Percentiles rank a stretch among this genome's conserved stretches.
Evolutionary conservation across 345 rosid genomes (phyloP).

Genomic region (Lepidium africanum): DNA sequence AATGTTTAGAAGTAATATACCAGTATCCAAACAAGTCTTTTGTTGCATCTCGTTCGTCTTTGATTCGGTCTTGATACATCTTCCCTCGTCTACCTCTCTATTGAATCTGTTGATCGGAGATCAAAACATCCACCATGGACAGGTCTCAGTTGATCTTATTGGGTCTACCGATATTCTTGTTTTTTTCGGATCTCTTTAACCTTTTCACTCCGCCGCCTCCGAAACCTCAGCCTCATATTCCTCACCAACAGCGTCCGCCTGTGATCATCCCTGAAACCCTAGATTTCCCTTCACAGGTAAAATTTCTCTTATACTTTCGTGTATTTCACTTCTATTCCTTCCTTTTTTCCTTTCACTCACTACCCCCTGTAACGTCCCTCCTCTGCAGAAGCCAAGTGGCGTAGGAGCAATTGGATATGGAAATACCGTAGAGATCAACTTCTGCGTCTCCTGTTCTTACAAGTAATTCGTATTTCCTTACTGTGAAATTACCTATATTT

Average conservation of each 20-base stretch:
- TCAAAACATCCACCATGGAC: slow-evolving; percentile 37
- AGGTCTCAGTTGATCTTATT: slow-evolving; percentile 43
- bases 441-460: slow-evolving; percentile 85
- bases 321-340: not conserved
- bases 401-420: slow-evolving; percentile 58
- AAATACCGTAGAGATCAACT: slow-evolving; percentile 54
- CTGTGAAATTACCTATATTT: not conserved
- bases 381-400: slow-evolving; percentile 36
- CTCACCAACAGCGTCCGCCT: slow-evolving; percentile 27
- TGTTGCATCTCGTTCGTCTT: not conserved
- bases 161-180: slow-evolving; percentile 56
- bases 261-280: slow-evolving; percentile 28
- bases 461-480: slow-evolving; percentile 27
- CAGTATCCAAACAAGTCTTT: slow-evolving; percentile 10
- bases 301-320: not conserved
- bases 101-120: slow-evolving; percentile 5
- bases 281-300: slow-evolving; percentile 45
- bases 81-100: not conserved
- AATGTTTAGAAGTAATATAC: not conserved
- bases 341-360: not conserved
- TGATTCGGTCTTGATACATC: not conserved
- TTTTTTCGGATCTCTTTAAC: slow-evolving; percentile 52
- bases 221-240: slow-evolving; percentile 30
- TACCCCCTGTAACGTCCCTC: not conserved
- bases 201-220: slow-evolving; percentile 74